Percentiles rank a stretch among this genome's conserved stretches.
phyloP scores from a whole-genome alignment of 495 filamentous ascomycete genomes.

The Physcia stellaris region DNA sequence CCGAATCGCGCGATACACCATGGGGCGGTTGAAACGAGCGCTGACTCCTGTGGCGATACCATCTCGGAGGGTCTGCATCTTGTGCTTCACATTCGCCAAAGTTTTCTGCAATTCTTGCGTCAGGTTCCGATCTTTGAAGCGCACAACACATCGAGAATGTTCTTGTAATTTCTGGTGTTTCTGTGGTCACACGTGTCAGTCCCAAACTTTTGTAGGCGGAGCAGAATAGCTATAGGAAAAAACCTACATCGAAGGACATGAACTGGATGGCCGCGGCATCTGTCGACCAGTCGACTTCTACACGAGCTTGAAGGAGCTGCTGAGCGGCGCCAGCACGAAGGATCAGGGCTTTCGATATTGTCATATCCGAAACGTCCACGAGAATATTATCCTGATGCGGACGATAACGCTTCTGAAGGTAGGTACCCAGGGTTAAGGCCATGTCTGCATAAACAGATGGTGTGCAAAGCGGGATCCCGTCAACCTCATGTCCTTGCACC shows the following conservation, averaged over 20 bases:
- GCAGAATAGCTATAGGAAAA: no score
- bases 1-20: slow-evolving; percentile 53
- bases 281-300: slow-evolving; percentile 23
- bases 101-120: slow-evolving; percentile 2
- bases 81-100: slow-evolving; percentile 11
- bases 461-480: slow-evolving; percentile 29
- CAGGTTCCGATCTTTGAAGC: slow-evolving; percentile 2
- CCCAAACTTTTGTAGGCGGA: no score
- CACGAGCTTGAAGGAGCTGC: slow-evolving; percentile 13
- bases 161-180: neutral
- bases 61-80: slow-evolving; percentile 30
- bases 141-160: slow-evolving; percentile 4
- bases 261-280: slow-evolving; percentile 24
- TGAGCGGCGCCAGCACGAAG: slow-evolving; percentile 3
- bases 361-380: slow-evolving; percentile 41
- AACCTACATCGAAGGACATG: slow-evolving; percentile 16
- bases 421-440: slow-evolving; percentile 46
- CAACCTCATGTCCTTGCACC: slow-evolving; percentile 44
- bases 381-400: slow-evolving; percentile 29
- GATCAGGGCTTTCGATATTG: slow-evolving; percentile 19
- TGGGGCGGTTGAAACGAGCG: slow-evolving; percentile 31
- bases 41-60: slow-evolving; percentile 17
- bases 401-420: slow-evolving; percentile 35
- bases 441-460: slow-evolving; percentile 48
- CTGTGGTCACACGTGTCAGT: no score